These are phyloP conservation scores for Pichia sp. DNA, from an alignment of 1,139 yeast genomes.

Conservation along the genomic window DNA sequence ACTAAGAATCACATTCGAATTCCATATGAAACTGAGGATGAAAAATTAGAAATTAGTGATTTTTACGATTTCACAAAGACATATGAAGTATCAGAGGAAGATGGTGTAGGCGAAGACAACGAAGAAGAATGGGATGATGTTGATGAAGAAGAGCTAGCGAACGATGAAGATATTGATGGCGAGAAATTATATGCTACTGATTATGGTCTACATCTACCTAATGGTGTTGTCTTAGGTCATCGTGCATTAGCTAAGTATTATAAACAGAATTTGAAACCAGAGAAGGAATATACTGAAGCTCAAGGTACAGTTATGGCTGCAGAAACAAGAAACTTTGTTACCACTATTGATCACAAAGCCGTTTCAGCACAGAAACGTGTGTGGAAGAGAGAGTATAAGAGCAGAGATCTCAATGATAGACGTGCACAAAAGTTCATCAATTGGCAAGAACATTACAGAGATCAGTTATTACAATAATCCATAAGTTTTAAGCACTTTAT, in stretches of 20 bases:
- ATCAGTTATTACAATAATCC: slow-evolving; percentile 69
- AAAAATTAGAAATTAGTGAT: slow-evolving; percentile 69
- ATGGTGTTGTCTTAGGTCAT: slow-evolving; percentile 85
- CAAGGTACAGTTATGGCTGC: slow-evolving; percentile 94
- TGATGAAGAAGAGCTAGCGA: slow-evolving; percentile 34
- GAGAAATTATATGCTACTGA: slow-evolving; percentile 53
- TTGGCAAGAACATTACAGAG: slow-evolving; percentile 87
- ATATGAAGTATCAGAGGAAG: slow-evolving; percentile 27
- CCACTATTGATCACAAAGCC: slow-evolving; percentile 43
- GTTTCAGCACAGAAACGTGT: slow-evolving; percentile 61
- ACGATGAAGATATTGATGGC: slow-evolving; percentile 32
- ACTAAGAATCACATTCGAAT: slow-evolving; percentile 81
- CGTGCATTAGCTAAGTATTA: slow-evolving; percentile 81
- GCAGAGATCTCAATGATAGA: slow-evolving; percentile 66
- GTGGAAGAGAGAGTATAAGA: slow-evolving; percentile 66
- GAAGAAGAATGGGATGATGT: slow-evolving; percentile 38
- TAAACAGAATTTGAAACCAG: slow-evolving; percentile 77
- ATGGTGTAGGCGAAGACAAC: slow-evolving; percentile 32
- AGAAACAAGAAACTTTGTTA: slow-evolving; percentile 68
- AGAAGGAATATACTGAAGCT: slow-evolving; percentile 68
- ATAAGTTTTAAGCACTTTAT: no score
- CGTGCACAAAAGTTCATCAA: slow-evolving; percentile 76
- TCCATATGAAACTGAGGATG: slow-evolving; percentile 81
- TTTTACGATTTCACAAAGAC: slow-evolving; percentile 81
- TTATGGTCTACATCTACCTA: slow-evolving; percentile 73